phyloP scores from a whole-genome alignment of 305 asterid genomes.

The Fraxinus albicans region DNA sequence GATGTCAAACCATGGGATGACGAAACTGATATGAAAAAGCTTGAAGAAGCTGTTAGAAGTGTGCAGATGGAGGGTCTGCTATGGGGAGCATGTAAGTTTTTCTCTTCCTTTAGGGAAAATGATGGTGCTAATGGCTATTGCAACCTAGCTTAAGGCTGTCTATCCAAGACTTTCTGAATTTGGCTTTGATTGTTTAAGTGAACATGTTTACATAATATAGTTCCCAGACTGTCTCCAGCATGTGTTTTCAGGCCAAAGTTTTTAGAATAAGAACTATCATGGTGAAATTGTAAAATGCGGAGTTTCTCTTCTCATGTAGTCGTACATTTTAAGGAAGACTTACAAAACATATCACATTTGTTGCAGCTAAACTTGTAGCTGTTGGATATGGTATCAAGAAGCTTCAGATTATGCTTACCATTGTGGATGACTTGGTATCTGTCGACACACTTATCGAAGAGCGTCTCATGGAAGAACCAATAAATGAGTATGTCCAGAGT shows the following conservation, averaged over 20 bases:
- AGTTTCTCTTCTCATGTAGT: background rate
- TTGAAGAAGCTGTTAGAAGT: constrained; percentile 80
- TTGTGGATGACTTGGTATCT: constrained; percentile 74
- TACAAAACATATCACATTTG: background rate
- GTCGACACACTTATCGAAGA: constrained; percentile 66
- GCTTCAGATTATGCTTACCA: constrained; percentile 78
- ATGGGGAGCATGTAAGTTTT: constrained; percentile 82
- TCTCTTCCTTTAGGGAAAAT: background rate
- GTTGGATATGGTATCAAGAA: constrained; percentile 93
- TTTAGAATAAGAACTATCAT: background rate
- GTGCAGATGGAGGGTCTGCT: constrained; percentile 75
- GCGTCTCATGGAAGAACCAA: constrained; percentile 62
- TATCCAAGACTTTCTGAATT: background rate
- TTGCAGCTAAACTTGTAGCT: constrained; percentile 70
- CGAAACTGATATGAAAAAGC: constrained; percentile 88
- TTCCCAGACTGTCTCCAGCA: background rate
- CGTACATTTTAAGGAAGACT: background rate
- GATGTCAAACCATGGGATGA: constrained; percentile 95
- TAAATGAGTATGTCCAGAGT: constrained; percentile 66
- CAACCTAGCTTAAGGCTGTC: background rate
- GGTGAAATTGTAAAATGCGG: background rate
- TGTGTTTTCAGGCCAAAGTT: background rate
- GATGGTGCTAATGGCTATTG: background rate
- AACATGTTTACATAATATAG: background rate
- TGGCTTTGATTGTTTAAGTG: background rate